phyloP scores from a whole-genome alignment of 805 yeast species.

The Ascoidea tarda region DNA sequence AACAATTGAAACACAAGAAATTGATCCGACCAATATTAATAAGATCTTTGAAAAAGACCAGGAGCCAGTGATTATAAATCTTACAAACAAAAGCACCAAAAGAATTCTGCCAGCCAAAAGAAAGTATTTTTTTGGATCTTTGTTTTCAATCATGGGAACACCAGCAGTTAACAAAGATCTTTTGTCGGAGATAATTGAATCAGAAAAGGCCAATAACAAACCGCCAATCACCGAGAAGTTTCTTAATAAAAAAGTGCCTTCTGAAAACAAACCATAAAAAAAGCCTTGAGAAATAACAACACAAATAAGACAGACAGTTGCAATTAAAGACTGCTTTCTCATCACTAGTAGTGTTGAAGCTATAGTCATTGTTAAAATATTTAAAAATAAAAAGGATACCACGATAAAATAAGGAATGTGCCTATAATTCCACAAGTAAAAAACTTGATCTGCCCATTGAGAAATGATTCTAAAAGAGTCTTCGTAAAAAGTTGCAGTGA shows the following conservation, averaged over 20 bases:
- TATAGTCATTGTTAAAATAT: conserved; percentile 53
- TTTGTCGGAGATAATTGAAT: conserved; percentile 67
- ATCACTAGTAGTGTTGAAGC: conserved; percentile 63
- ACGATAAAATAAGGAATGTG: conserved; percentile 69
- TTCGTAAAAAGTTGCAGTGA: conserved; percentile 88
- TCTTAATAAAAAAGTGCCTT: conserved; percentile 69
- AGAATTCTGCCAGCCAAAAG: conserved; percentile 80
- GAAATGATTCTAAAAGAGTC: conserved; percentile 72
- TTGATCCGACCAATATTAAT: conserved; percentile 54
- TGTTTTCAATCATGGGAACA: conserved; percentile 53
- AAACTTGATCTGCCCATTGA: conserved; percentile 88
- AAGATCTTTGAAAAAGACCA: conserved; percentile 57
- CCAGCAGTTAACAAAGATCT: conserved; percentile 60
- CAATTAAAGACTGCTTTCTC: conserved; percentile 52
- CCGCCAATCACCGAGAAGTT: conserved; percentile 90
- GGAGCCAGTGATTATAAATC: conserved; percentile 64
- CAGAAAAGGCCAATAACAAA: conserved; percentile 72
- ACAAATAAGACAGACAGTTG: conserved; percentile 52
- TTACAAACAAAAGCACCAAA: conserved; percentile 71
- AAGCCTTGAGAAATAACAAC: conserved; percentile 77
- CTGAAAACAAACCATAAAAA: conserved; percentile 77
- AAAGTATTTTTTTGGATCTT: conserved; percentile 68
- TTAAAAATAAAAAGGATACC: conserved; percentile 47
- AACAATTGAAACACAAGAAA: conserved; percentile 62
- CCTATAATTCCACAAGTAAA: conserved; percentile 67